Base-by-base conservation (phyloP, 1,284 basidiomycete species). In the Ustilago cynodontis region DNA sequence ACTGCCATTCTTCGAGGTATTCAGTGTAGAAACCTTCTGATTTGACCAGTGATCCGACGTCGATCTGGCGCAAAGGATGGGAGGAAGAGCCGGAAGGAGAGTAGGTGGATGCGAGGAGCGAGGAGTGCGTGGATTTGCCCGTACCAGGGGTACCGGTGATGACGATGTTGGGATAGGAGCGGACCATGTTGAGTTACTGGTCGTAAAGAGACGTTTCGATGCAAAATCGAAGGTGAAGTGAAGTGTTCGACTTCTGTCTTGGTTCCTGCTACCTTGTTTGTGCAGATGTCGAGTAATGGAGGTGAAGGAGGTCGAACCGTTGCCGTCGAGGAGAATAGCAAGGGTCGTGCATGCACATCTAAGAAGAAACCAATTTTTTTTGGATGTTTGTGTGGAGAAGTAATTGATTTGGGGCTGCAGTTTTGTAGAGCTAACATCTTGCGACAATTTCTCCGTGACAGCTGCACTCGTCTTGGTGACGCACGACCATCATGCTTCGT, bases 1-100 rank as follows among this genome's bases (percentile, higher is more conserved):
- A 92, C 85, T 96, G 91, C 96, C 96, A 98, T 86, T 97, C 94
- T 37, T 94, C 90, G 84, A 98, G 93, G 85, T 90, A 98, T 0
- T 92, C 91, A 77, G 93, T 91, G 85, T 95, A 93, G 24, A 97
- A 89, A 0, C 89, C 90, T 65, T 92, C 90, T 79, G 93, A 90
- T 87, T 97, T 98, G 68, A 98, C 93, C 77, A 92, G 88, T 55
- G 96, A 92, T 37, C 94, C 93, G 45, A 99, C 90, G 83, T 98
- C 96, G 85, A 99, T 90, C 86, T 97, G 93, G 3, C 82, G 79
- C 16, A 86, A 55, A 2, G 73, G 62, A 20, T 71, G 71, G 4
- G 64, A 29, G 20, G 59, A 53, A 1, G 64, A 66, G 2, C 56
- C 57, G 5, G 67, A 45, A 1, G 60, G 47, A 2, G 61, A 55